A percentile compares a stretch with the other conserved stretches of the same genome.
Conservation (phyloP, 2,329 filamentous ascomycete species). For the Zymoseptoria passerinii region DNA sequence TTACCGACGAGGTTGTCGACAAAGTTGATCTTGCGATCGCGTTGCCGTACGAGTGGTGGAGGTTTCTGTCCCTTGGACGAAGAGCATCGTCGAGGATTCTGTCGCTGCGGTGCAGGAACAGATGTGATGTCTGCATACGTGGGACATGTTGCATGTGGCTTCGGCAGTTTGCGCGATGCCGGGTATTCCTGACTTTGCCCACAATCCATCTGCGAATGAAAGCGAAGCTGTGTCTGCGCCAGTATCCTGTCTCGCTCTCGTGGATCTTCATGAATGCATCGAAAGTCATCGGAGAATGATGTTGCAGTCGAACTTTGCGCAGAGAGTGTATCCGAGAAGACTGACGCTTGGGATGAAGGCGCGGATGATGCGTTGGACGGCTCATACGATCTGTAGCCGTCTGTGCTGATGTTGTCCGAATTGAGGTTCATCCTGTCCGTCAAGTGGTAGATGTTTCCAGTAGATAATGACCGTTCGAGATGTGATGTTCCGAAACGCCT, state of each 20-base stretch:
- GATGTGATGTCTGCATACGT: constrained; percentile 34
- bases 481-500: constrained; percentile 22
- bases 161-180: constrained; percentile 5
- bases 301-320: constrained; percentile 44
- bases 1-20: constrained; percentile 97
- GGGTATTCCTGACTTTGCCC: constrained; percentile 4
- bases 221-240: constrained; percentile 16
- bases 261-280: constrained; percentile 32
- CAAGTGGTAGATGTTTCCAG: constrained; percentile 20
- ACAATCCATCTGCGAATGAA: constrained; percentile 7
- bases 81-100: constrained; percentile 52
- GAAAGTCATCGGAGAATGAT: constrained; percentile 54
- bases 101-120: constrained; percentile 54
- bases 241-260: constrained; percentile 18
- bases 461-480: constrained; percentile 19
- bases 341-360: constrained; percentile 66
- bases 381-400: constrained; percentile 49
- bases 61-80: constrained; percentile 52
- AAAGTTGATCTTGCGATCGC: constrained; percentile 87
- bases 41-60: constrained; percentile 73
- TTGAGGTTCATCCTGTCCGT: constrained; percentile 23
- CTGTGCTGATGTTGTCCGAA: constrained; percentile 22
- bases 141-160: constrained; percentile 14
- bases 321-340: constrained; percentile 60
- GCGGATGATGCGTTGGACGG: constrained; percentile 65